phyloP scores from a whole-genome alignment of 257 asterid genomes.

The Asclepias syriaca region DNA sequence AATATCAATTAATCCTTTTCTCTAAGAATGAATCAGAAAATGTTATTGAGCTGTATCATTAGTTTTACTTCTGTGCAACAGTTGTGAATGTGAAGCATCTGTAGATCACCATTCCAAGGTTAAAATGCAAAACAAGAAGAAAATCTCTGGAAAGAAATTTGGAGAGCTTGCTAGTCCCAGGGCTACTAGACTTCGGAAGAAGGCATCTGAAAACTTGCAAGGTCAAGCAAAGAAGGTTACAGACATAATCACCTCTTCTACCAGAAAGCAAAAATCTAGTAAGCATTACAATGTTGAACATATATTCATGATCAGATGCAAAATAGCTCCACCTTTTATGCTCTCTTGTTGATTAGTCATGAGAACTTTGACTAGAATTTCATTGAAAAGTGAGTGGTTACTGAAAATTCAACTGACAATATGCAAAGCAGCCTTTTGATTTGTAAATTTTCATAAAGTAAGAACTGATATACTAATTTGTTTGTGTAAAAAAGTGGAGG shows the following conservation, averaged over 20 bases:
- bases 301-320: not conserved
- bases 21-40: not conserved
- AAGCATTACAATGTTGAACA: conserved; percentile 16
- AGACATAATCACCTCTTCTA: conserved; percentile 84
- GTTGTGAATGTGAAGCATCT: conserved; percentile 17
- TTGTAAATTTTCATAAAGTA: not conserved
- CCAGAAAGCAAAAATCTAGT: conserved; percentile 84
- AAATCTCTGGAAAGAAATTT: conserved; percentile 42
- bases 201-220: conserved; percentile 49
- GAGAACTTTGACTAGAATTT: not conserved
- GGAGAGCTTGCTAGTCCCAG: conserved; percentile 59
- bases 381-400: not conserved
- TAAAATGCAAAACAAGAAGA: conserved; percentile 73
- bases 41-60: not conserved
- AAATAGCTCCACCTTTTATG: not conserved
- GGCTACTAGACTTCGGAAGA: conserved; percentile 61
- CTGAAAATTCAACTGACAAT: not conserved
- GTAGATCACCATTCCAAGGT: conserved; percentile 20
- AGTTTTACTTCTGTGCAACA: not conserved
- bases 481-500: not conserved
- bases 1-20: not conserved
- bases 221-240: conserved; percentile 60
- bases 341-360: not conserved
- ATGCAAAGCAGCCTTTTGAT: not conserved
- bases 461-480: not conserved